Percentiles rank a stretch among this genome's conserved stretches.
phyloP scores from a whole-genome alignment of 768 basidiomycete genomes.

The Hysterangium stoloniferum region DNA sequence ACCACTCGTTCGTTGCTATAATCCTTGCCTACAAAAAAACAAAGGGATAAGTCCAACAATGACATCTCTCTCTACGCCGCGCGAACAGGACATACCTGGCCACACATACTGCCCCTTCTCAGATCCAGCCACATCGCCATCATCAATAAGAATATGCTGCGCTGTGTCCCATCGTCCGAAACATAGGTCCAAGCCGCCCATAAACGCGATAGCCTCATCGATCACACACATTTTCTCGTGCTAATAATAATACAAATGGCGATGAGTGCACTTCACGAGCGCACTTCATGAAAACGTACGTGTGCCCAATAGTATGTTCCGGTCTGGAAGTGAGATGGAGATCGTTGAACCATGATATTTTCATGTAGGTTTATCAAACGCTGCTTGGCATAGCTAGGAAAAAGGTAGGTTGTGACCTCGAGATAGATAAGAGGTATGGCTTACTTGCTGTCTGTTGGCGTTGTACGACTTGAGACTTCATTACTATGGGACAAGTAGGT shows the following conservation, averaged over 20 bases:
- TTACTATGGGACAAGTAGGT: constrained; percentile 45
- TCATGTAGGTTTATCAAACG: constrained; percentile 70
- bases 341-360: constrained; percentile 94
- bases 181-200: constrained; percentile 94
- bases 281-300: constrained; percentile 37
- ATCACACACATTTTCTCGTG: constrained; percentile 98
- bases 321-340: constrained; percentile 94
- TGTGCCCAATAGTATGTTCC: constrained; percentile 99
- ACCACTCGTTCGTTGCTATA: constrained; percentile 84
- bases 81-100: constrained; percentile 71
- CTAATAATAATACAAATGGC: constrained; percentile 29
- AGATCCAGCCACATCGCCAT: constrained; percentile 47
- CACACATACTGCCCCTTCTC: constrained; percentile 66
- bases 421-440: constrained; percentile 20
- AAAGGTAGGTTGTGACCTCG: background rate
- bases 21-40: constrained; percentile 72
- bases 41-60: background rate
- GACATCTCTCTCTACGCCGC: background rate
- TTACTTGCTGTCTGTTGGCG: constrained; percentile 88
- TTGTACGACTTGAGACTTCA: constrained; percentile 92
- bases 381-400: constrained; percentile 75
- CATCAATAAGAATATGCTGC: constrained; percentile 86
- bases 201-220: constrained; percentile 95
- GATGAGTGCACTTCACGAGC: background rate
- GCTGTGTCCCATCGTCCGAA: constrained; percentile 98